phyloP scores from a whole-genome alignment of 2,329 filamentous ascomycete species.

The Fusarium equiseti region DNA sequence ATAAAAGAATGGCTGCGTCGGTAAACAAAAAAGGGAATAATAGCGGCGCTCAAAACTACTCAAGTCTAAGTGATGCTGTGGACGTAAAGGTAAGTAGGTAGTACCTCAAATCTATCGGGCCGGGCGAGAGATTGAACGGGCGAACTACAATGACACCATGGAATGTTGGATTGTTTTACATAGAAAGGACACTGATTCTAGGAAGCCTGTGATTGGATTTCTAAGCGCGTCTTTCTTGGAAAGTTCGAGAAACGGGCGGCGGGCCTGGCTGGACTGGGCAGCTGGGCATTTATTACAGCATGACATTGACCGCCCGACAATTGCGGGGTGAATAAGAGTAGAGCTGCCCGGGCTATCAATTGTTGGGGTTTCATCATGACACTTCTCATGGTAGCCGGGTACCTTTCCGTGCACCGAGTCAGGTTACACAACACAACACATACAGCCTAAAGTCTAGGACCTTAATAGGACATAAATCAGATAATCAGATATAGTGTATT shows the following conservation, averaged over 20 bases:
- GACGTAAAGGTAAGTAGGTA: not conserved
- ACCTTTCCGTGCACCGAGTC: not conserved
- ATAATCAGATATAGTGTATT: not conserved
- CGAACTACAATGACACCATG: conserved; percentile 16
- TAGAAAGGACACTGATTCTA: conserved; percentile 12
- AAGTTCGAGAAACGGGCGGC: conserved; percentile 45
- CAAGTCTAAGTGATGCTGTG: not conserved
- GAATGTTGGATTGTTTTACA: conserved; percentile 4
- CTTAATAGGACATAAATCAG: not conserved
- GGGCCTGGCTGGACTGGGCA: not conserved
- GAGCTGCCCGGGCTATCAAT: not conserved
- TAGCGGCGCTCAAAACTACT: not conserved
- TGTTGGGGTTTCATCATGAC: conserved; percentile 20
- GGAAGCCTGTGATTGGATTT: conserved; percentile 45
- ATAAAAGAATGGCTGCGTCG: not conserved
- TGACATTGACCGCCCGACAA: conserved; percentile 1
- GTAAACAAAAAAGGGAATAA: not conserved
- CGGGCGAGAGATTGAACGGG: not conserved
- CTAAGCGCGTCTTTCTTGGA: conserved; percentile 46
- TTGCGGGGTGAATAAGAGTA: conserved; percentile 25
- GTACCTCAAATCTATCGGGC: not conserved
- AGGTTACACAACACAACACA: not conserved
- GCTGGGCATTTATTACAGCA: not conserved
- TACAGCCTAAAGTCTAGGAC: not conserved
- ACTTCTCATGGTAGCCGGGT: conserved; percentile 25